Evolutionary conservation across 108 stramenopile species (phyloP), one percentile per base, ranked within the genome.

Genomic region (Fistulifera solaris): DNA sequence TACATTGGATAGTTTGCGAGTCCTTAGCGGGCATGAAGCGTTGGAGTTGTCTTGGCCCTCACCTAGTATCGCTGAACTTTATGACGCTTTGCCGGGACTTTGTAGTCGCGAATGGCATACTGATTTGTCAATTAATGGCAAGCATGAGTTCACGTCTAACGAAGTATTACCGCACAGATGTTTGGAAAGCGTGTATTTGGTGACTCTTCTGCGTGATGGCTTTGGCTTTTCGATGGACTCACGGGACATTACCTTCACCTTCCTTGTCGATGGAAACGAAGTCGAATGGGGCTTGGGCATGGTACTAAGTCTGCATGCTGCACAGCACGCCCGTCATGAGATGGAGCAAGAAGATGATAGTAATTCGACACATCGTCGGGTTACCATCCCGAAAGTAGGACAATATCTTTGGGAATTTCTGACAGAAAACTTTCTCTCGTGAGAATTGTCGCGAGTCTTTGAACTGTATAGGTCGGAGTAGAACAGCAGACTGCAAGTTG

Each of bases 221-320:
- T 94, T 85, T 71, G 92, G 92, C 11, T 94, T 94, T 41, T 66
- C 83, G 38, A 79, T 80, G 2, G 56, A 70, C 27, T 82, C 84
- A 10, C 57, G 88, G 48, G 86, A 88, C 55, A 87, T 94, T 47
- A 87, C 83, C 0, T 94, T 94, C 62, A 81, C 79, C 8, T 87
- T 84, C 38, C 62, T 83, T 51, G 83, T 94, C 0, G 88, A 87
- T 40, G 92, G 86, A 2, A 80, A 61, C 52, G 92, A 94, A 52
- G 92, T 89, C 21, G 92, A 94, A 62, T 94, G 92, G 92, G 72
- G 83, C 24, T 66, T 89, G 25, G 92, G 92, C 15, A 81, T 88
- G 83, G 85, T 84, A 15, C 50, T 93, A 24, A 72, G 22, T 19
- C 19, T 57, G 41, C 56, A 41, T 24, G 28, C 28, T 25, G 53